Base-by-base conservation (phyloP, 2,329 filamentous ascomycete species). In the Apiospora marii region DNA sequence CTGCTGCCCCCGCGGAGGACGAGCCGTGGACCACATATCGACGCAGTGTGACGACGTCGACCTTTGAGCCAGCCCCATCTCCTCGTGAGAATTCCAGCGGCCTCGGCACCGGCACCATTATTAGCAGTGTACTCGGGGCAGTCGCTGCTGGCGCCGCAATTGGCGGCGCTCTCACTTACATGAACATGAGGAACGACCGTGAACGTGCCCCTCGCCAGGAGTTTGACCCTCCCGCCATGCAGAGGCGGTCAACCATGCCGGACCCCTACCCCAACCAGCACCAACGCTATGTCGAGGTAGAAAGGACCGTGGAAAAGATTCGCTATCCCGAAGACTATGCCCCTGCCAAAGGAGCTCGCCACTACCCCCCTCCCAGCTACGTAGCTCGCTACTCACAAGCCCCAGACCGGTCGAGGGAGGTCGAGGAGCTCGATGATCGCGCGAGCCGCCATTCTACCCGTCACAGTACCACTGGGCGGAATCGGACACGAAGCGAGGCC, bases 101-200 rank as follows among this genome's bases (percentile, higher is more conserved):
- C 5, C 83, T 89, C 51, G 87, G 85, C 69, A 86, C 90, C 53
- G 91, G 91, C 76, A 89, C 90, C 27, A 87, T 95, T 58, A 87
- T 96, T 67, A 93, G 94, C 10, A 92, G 93, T 10, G 85, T 97
- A 14, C 87, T 97, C 68, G 94, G 94, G 61, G 93, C 93, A 53
- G 77, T 78, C 44, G 94, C 93, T 22, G 93, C 93, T 24, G 93
- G 93, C 51, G 93, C 92, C 48, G 93, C 92, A 13, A 85, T 93
- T 53, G 92, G 84, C 19, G 85, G 85, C 34, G 85, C 85, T n/a
- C 74, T 89, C 30, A 86, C 93, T 13, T 97, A 96, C 82, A 91
- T 90, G 30, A 91, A 94, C 84, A 87, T 91, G 75, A 91, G 89
- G 75, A 87, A 51, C 68, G 91, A 93, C 19, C 82, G 82, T 8